Evolutionary conservation across 129 eudicot genomes (phyloP).

Genomic region (Saposhnikovia divaricata): DNA sequence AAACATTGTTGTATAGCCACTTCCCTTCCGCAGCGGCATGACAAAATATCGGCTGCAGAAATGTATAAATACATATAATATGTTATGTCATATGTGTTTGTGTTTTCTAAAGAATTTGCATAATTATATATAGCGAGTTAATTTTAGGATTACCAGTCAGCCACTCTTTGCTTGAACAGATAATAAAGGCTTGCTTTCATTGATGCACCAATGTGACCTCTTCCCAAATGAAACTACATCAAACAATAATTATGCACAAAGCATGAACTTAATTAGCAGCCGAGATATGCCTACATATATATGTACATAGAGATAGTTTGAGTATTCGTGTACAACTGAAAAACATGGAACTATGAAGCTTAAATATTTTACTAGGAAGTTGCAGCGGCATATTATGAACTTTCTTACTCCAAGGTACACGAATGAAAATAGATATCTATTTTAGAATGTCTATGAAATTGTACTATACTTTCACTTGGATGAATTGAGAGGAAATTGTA

Average conservation of each 20-base stretch:
- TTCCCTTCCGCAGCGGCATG: constrained; percentile 90
- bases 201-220: constrained; percentile 93
- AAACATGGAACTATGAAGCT: not conserved
- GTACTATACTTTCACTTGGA: not conserved
- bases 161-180: constrained; percentile 65
- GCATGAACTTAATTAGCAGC: not conserved
- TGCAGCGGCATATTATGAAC: not conserved
- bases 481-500: not conserved
- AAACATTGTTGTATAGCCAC: constrained; percentile 89
- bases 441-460: not conserved
- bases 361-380: not conserved
- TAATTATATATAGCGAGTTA: too few relatives aligned
- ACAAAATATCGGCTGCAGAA: constrained; percentile 70
- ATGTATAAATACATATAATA: not conserved
- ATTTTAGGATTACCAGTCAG: constrained; percentile 48
- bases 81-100: not conserved
- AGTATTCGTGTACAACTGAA: not conserved
- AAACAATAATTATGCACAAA: constrained; percentile 1
- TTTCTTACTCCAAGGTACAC: not conserved
- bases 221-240: constrained; percentile 75
- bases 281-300: not conserved
- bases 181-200: constrained; percentile 66
- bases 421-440: not conserved
- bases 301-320: not conserved
- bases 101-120: not conserved